Evolutionary conservation across 108 stramenopile species (phyloP).

Genomic region (Nannochloropsis oceanica): DNA sequence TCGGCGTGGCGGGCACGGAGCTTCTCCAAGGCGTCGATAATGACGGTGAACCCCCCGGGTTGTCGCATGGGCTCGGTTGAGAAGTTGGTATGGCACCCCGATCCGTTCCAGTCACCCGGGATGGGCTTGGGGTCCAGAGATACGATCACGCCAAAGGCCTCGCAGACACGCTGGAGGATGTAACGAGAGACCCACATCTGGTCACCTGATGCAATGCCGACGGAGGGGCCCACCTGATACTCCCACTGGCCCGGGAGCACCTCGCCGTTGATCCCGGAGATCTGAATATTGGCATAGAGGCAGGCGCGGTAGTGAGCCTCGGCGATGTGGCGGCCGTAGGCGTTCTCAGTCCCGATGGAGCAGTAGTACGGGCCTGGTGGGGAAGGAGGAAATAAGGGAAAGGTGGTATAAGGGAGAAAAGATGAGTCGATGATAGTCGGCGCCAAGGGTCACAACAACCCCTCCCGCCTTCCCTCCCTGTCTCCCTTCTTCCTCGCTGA

Average conservation of each 20-base stretch:
- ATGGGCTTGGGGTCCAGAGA: slow-evolving; percentile 95
- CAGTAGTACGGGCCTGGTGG: slow-evolving; percentile 80
- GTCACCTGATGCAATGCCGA: slow-evolving; percentile 92
- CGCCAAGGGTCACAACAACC: neutral
- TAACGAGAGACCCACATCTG: slow-evolving; percentile 91
- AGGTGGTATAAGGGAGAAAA: neutral
- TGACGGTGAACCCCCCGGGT: slow-evolving; percentile 64
- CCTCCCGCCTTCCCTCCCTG: neutral
- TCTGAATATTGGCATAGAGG: slow-evolving; percentile 79
- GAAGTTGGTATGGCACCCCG: slow-evolving; percentile 90
- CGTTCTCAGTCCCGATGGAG: slow-evolving; percentile 75
- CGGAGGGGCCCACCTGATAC: slow-evolving; percentile 93
- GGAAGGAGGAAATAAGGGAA: neutral
- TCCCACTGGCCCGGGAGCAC: slow-evolving; percentile 99
- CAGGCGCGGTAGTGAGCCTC: slow-evolving; percentile 89
- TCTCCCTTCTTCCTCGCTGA: neutral
- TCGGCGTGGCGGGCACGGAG: slow-evolving; percentile 79
- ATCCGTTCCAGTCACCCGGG: slow-evolving; percentile 97
- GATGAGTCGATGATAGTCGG: too few relatives aligned
- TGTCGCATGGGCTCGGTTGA: slow-evolving; percentile 90
- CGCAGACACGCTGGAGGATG: slow-evolving; percentile 88
- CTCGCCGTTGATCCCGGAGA: slow-evolving; percentile 92
- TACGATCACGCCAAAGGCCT: slow-evolving; percentile 89
- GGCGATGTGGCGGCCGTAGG: slow-evolving; percentile 75
- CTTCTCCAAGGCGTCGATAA: slow-evolving; percentile 91